Evolutionary conservation across 306 rosid genomes (phyloP).

Genomic region (Sechiopsis laciniata): DNA sequence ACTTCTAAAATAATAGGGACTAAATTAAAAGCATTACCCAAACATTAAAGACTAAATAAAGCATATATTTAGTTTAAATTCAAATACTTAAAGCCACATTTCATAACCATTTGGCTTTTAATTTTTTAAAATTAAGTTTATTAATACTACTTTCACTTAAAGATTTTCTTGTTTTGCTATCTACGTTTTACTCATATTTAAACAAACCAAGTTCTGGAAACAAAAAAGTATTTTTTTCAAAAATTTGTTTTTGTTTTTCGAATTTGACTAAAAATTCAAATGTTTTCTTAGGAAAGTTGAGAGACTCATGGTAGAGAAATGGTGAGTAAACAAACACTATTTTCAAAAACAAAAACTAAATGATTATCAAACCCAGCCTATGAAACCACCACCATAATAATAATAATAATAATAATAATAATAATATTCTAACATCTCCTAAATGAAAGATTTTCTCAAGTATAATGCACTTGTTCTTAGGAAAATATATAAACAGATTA

Average conservation of each 20-base stretch:
- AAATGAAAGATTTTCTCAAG: not conserved
- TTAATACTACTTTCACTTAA: not conserved
- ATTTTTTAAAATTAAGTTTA: too few species aligned
- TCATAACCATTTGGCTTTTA: too few species aligned
- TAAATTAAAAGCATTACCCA: not conserved
- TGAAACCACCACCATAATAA: not conserved
- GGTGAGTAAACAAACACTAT: too few species aligned
- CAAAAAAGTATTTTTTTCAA: too few species aligned
- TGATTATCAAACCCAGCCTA: not conserved
- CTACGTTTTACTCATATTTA: too few species aligned
- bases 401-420: not conserved
- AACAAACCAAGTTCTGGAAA: too few species aligned
- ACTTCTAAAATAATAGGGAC: not conserved
- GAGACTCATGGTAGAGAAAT: too few species aligned
- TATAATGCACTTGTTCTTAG: not conserved
- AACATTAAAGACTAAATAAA: not conserved
- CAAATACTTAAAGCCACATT: not conserved
- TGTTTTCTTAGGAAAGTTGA: too few species aligned
- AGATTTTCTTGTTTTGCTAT: not conserved
- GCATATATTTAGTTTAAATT: not conserved
- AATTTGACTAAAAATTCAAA: too few species aligned
- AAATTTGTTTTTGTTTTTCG: too few species aligned
- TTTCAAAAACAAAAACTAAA: not conserved
- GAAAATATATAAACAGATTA: slow-evolving; percentile 28
- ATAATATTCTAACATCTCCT: not conserved